These are phyloP conservation scores for Oryza officinalis DNA, from an alignment of 176 grass and related monocot species.

Conservation along the genomic window DNA sequence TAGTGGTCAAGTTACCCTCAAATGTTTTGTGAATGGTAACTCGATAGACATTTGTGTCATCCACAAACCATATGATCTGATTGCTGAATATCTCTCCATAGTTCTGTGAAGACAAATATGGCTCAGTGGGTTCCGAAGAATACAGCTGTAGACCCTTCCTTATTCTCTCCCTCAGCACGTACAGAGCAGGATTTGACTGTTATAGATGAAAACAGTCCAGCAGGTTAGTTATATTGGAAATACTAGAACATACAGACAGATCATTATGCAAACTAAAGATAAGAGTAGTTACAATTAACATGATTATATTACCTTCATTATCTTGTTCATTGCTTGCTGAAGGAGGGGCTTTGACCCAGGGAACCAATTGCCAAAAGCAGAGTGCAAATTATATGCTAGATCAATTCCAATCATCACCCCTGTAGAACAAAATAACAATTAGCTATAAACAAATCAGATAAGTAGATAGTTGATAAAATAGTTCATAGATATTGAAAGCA, in stretches of 20 bases:
- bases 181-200: conserved; percentile 97
- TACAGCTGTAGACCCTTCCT: conserved; percentile 96
- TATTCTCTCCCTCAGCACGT: conserved; percentile 94
- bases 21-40: conserved; percentile 99
- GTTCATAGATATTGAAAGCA: conserved; percentile 24
- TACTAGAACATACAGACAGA: background rate
- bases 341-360: conserved; percentile 94
- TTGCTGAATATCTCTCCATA: conserved; percentile 99
- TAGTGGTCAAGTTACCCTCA: conserved; percentile 97
- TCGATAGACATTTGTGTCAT: conserved; percentile 97
- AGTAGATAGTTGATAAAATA: background rate
- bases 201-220: conserved; percentile 26
- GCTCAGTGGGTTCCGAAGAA: conserved; percentile 97
- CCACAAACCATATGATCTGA: conserved; percentile 99
- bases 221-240: background rate
- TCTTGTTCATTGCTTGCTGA: conserved; percentile 99
- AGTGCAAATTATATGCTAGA: conserved; percentile 94
- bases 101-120: conserved; percentile 97
- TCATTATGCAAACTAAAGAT: background rate
- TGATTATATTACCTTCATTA: conserved; percentile 83
- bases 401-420: conserved; percentile 98
- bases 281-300: conserved; percentile 12
- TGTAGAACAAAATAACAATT: conserved; percentile 46
- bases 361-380: conserved; percentile 97
- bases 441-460: conserved; percentile 6